Conservation (phyloP, 805 yeast genomes). For the Wickerhamiella qilinensis region DNA sequence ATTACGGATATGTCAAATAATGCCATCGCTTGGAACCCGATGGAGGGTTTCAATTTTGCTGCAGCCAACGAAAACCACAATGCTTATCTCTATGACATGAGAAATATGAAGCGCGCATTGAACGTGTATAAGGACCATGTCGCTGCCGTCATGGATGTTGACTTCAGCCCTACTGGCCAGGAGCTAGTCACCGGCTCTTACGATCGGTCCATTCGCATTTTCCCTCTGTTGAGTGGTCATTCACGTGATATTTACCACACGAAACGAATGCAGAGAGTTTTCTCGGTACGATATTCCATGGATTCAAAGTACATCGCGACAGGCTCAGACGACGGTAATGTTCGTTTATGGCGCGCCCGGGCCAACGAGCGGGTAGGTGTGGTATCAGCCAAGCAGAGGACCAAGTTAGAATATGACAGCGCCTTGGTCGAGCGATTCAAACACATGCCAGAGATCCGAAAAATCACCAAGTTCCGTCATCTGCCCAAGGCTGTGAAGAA, state of each 20-base stretch:
- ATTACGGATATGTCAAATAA: slow-evolving; percentile 72
- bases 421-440: slow-evolving; percentile 84
- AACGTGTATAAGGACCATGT: slow-evolving; percentile 92
- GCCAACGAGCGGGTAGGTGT: slow-evolving; percentile 75
- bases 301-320: slow-evolving; percentile 75
- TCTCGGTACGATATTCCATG: slow-evolving; percentile 69
- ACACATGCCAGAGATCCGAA: slow-evolving; percentile 88
- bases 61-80: slow-evolving; percentile 91
- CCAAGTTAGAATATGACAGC: slow-evolving; percentile 76
- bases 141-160: slow-evolving; percentile 86
- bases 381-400: slow-evolving; percentile 62
- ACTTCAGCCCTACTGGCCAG: slow-evolving; percentile 93
- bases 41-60: slow-evolving; percentile 91
- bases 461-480: slow-evolving; percentile 86
- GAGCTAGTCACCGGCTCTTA: slow-evolving; percentile 91
- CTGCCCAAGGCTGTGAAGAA: slow-evolving; percentile 75
- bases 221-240: slow-evolving; percentile 64
- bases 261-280: slow-evolving; percentile 92
- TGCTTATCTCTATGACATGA: slow-evolving; percentile 89
- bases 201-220: slow-evolving; percentile 82
- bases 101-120: slow-evolving; percentile 65
- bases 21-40: slow-evolving; percentile 88
- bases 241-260: slow-evolving; percentile 93
- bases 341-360: slow-evolving; percentile 79
- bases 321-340: slow-evolving; percentile 94